These are phyloP conservation scores for Cladophialophora bantiana DNA, from an alignment of 2,329 filamentous ascomycete species.

Conservation along the genomic window DNA sequence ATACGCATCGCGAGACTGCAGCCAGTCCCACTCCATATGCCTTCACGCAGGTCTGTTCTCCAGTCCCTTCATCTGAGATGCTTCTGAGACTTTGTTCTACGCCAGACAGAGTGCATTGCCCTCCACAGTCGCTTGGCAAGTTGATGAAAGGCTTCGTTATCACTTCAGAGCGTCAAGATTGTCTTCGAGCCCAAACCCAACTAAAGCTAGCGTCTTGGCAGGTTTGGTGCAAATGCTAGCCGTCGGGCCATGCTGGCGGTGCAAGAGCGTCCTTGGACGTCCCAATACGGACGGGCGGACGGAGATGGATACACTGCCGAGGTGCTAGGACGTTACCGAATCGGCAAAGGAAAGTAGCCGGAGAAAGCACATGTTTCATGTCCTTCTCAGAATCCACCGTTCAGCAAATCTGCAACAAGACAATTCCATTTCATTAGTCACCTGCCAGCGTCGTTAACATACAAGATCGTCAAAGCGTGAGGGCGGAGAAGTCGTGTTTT, in stretches of 20 bases:
- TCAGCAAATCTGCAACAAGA: background rate
- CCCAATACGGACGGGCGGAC: background rate
- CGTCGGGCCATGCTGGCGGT: background rate
- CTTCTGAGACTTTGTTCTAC: background rate
- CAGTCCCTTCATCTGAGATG: background rate
- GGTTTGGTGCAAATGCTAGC: background rate
- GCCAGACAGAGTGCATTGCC: background rate
- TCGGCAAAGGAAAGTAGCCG: background rate
- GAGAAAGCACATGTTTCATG: background rate
- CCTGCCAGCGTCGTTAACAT: background rate
- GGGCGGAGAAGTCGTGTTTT: background rate
- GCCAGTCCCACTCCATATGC: background rate
- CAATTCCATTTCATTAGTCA: slow-evolving; percentile 5
- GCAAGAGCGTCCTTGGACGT: too few relatives aligned
- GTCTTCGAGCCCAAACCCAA: background rate
- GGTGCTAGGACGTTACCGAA: background rate
- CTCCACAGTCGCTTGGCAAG: background rate
- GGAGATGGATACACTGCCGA: background rate
- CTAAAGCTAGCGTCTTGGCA: background rate
- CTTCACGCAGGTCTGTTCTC: background rate
- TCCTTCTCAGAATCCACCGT: background rate
- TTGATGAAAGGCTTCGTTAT: background rate
- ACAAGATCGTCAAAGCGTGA: background rate
- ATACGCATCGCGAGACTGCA: background rate
- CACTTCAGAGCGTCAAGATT: background rate